phyloP scores from a whole-genome alignment of 352 stramenopile genomes.

The Ophiocytium majus region DNA sequence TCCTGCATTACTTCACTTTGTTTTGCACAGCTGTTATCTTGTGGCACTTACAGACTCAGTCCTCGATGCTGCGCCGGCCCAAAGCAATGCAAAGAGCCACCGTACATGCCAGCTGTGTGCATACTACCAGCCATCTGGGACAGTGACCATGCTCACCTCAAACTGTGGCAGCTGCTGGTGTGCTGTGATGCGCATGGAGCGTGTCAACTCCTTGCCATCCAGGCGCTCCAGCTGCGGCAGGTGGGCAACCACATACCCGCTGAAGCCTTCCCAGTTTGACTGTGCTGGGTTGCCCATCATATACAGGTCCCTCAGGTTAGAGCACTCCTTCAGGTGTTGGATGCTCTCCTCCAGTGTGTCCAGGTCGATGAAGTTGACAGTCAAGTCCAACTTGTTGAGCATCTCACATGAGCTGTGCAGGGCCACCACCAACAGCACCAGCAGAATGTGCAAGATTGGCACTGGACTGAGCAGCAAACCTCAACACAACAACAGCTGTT shows the following conservation, averaged over 20 bases:
- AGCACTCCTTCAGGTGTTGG: conserved; percentile 69
- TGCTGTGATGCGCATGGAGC: conserved; percentile 76
- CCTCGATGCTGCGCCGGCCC: too few species aligned
- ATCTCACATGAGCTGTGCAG: conserved; percentile 71
- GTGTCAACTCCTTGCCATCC: conserved; percentile 81
- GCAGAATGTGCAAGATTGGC: too few species aligned
- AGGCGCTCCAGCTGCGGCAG: conserved; percentile 76
- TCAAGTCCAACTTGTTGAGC: conserved; percentile 86
- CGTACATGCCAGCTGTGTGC: too few species aligned
- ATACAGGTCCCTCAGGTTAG: conserved; percentile 85
- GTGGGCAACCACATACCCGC: conserved; percentile 72
- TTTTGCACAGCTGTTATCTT: too few species aligned
- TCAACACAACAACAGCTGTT: too few species aligned
- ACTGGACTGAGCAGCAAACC: too few species aligned
- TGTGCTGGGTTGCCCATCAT: conserved; percentile 84
- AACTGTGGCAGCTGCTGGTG: conserved; percentile 70
- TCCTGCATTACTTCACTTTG: too few species aligned
- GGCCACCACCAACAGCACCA: conserved; percentile 34
- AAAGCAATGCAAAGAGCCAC: too few species aligned
- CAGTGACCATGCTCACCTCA: too few species aligned
- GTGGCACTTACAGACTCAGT: too few species aligned
- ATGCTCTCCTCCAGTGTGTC: conserved; percentile 79
- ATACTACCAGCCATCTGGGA: too few species aligned
- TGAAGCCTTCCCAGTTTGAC: conserved; percentile 39
- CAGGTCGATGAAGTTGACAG: conserved; percentile 90